Conservation (phyloP, 1,284 basidiomycete species). For the Trichosporon sp. region DNA sequence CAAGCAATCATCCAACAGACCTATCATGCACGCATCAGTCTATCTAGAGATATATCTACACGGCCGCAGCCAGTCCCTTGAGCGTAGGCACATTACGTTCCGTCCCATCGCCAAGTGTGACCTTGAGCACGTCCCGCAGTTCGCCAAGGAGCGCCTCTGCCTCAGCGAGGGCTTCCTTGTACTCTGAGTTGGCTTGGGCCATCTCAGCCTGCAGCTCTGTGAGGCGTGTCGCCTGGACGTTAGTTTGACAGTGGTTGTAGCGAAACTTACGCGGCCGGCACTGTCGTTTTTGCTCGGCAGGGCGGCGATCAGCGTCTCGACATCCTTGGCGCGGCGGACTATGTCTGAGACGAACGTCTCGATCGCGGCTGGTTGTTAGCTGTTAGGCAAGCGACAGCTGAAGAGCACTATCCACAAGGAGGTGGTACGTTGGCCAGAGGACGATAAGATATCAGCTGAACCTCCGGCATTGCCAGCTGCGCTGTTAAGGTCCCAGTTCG, state of each 20-base stretch:
- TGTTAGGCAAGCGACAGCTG: background rate
- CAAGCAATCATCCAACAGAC: no score
- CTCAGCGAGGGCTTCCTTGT: constrained; percentile 36
- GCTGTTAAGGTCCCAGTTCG: no score
- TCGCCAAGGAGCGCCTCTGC: constrained; percentile 39
- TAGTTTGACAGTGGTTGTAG: background rate
- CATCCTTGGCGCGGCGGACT: constrained; percentile 40
- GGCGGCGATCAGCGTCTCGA: constrained; percentile 38
- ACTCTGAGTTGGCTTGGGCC: constrained; percentile 38
- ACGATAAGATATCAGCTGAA: no score
- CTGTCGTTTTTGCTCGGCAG: constrained; percentile 42
- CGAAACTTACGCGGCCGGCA: constrained; percentile 26
- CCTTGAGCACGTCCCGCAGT: constrained; percentile 31
- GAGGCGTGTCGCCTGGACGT: constrained; percentile 30
- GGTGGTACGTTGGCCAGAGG: no score
- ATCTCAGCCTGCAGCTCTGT: constrained; percentile 40
- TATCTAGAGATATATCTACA: no score
- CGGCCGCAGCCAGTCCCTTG: background rate
- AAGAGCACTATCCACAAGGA: no score
- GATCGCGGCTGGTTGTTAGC: constrained; percentile 33
- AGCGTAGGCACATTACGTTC: constrained; percentile 14
- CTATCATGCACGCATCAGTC: no score
- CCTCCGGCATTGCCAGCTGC: no score
- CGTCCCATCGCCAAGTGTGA: constrained; percentile 28
- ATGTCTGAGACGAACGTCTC: constrained; percentile 44